Conservation (phyloP, 768 basidiomycete species). For the Mycena venus region DNA sequence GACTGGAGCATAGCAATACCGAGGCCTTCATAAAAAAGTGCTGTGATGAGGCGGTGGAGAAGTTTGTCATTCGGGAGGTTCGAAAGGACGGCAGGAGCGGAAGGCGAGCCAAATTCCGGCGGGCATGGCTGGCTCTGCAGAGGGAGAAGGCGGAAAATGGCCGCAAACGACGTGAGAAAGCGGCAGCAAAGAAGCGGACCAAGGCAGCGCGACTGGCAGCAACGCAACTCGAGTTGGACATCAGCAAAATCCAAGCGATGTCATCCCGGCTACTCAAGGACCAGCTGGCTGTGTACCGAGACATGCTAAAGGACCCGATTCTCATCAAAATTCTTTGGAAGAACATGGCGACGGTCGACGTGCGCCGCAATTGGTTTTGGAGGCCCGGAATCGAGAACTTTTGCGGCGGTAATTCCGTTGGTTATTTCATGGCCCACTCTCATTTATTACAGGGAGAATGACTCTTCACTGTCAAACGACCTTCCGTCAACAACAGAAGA, state of each 20-base stretch:
- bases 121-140: background rate
- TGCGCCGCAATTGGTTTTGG: background rate
- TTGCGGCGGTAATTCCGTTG: background rate
- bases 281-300: background rate
- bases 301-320: background rate
- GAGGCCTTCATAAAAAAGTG: constrained; percentile 32
- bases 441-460: background rate
- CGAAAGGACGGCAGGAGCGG: constrained; percentile 15
- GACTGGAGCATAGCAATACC: constrained; percentile 27
- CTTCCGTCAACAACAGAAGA: background rate
- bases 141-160: background rate
- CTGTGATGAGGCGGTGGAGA: constrained; percentile 23
- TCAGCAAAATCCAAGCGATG: background rate
- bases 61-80: constrained; percentile 32
- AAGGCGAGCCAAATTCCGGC: background rate
- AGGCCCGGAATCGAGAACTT: background rate
- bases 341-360: background rate
- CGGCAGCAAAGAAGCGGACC: background rate
- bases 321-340: background rate
- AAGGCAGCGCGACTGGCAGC: background rate
- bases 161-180: background rate
- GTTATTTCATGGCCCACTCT: background rate
- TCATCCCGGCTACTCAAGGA: background rate
- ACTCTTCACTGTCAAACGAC: background rate
- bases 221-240: background rate